Conservation (phyloP, 768 basidiomycete genomes). For the Russula sp. region DNA sequence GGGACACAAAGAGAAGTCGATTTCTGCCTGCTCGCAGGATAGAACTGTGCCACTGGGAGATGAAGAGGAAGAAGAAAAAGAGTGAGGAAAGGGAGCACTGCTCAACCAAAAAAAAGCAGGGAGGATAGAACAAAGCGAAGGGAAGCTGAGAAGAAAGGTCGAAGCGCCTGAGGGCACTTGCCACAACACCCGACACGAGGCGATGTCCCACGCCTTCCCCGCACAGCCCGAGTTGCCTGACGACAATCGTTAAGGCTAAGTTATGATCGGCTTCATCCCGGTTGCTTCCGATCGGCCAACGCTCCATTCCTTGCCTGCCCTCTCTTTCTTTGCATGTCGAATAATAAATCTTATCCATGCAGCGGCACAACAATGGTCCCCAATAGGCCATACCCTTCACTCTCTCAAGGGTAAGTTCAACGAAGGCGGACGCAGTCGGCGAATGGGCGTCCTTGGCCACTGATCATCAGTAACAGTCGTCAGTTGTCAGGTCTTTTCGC, state of each 20-base stretch:
- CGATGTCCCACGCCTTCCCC: neutral
- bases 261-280: too few species aligned
- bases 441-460: constrained; percentile 1
- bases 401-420: neutral
- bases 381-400: neutral
- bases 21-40: constrained; percentile 29
- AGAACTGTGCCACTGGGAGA: constrained; percentile 12
- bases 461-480: constrained; percentile 3
- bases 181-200: neutral
- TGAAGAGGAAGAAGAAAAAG: constrained; percentile 14
- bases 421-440: neutral
- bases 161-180: neutral
- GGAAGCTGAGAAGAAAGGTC: neutral
- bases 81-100: constrained; percentile 22
- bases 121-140: neutral
- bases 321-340: neutral
- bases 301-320: neutral
- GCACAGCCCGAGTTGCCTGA: constrained; percentile 22
- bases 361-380: neutral
- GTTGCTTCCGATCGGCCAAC: neutral
- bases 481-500: constrained; percentile 1
- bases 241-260: constrained; percentile 22
- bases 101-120: constrained; percentile 21
- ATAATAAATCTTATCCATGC: neutral
- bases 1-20: constrained; percentile 4